Evolutionary conservation across 768 basidiomycete genomes (phyloP).

Genomic region (Lactarius trivialis): DNA sequence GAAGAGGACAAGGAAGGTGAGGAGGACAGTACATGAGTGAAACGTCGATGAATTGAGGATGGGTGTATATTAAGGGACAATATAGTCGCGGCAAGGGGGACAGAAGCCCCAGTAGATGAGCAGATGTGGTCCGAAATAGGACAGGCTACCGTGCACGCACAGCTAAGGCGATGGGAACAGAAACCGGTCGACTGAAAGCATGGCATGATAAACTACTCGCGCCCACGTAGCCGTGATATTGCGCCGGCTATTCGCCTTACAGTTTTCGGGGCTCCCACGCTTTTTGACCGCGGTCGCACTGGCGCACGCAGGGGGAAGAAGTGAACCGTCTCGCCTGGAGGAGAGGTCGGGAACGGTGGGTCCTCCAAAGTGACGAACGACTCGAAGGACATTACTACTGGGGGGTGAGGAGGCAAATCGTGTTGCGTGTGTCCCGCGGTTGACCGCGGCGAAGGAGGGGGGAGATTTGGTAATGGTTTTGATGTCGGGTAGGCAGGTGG

Average conservation of each 20-base stretch:
- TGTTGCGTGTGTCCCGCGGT: background rate
- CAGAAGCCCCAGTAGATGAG: background rate
- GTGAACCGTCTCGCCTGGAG: background rate
- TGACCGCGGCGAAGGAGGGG: background rate
- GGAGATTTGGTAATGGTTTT: slow-evolving; percentile 11
- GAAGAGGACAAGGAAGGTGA: slow-evolving; percentile 1
- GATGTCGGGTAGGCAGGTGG: slow-evolving; percentile 4
- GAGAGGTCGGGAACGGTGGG: background rate
- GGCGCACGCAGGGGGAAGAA: slow-evolving; percentile 3
- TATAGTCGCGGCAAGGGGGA: background rate
- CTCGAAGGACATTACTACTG: background rate
- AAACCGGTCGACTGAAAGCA: background rate
- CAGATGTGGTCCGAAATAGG: background rate
- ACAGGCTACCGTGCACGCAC: background rate
- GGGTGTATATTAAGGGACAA: background rate
- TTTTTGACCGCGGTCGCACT: slow-evolving; percentile 14
- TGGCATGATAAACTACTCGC: background rate
- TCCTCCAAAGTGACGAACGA: background rate
- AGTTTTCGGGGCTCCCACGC: slow-evolving; percentile 2
- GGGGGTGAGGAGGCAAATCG: background rate
- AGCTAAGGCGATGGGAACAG: background rate
- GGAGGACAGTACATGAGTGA: background rate
- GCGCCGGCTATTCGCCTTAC: slow-evolving; percentile 8
- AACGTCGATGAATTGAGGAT: background rate
- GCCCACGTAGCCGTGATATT: slow-evolving; percentile 14